A percentile compares a stretch with the other conserved stretches of the same genome.
Evolutionary conservation across 2,329 filamentous ascomycete species (phyloP).

Genomic region (Trichophyton mentagrophytes): DNA sequence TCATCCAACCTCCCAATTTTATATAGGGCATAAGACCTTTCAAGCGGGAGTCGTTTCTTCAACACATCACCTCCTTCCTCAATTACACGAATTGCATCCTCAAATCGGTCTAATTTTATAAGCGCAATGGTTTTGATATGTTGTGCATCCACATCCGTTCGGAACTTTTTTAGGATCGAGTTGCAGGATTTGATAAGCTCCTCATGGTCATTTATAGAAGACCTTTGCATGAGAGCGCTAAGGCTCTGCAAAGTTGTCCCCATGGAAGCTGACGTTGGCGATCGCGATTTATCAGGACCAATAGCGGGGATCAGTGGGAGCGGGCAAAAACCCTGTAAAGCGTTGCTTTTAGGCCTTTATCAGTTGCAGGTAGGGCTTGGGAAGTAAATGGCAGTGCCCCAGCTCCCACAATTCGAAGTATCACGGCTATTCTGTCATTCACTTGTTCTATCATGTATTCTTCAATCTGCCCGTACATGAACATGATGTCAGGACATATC

Average conservation of each 20-base stretch:
- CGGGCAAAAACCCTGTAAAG: neutral
- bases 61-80: conserved; percentile 42
- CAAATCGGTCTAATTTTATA: conserved; percentile 51
- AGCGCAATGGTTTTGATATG: conserved; percentile 49
- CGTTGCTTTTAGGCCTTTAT: neutral
- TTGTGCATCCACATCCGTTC: conserved; percentile 43
- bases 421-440: too few relatives aligned
- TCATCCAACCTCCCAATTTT: conserved; percentile 45
- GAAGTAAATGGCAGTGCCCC: neutral
- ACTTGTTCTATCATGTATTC: neutral
- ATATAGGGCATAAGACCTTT: conserved; percentile 52
- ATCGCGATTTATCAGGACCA: neutral
- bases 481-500: neutral
- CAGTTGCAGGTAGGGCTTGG: neutral
- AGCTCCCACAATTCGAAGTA: too few relatives aligned
- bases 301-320: neutral
- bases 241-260: conserved; percentile 31
- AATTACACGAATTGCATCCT: conserved; percentile 46
- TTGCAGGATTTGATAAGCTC: conserved; percentile 49
- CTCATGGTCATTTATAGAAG: conserved; percentile 49
- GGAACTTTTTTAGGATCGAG: conserved; percentile 44
- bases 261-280: neutral
- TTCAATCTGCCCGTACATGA: neutral
- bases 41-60: conserved; percentile 43
- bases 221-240: conserved; percentile 43